Percentiles rank a stretch among this genome's conserved stretches.
Conservation (phyloP, 805 yeast genomes). For the Sugiyamaella chiloensis region DNA sequence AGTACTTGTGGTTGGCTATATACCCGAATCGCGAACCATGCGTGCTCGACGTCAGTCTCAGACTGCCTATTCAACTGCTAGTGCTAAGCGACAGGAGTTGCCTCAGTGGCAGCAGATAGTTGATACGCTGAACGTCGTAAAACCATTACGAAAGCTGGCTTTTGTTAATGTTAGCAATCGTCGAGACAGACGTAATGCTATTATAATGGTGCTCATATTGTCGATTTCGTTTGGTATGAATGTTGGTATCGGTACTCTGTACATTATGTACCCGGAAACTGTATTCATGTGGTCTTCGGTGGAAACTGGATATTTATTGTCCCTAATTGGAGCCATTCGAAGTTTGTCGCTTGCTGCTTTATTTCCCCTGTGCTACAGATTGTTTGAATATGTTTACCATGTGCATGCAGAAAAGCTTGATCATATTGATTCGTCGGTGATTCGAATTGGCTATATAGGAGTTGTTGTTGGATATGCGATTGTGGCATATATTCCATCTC, state of each 20-base stretch:
- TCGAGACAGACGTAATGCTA: constrained; percentile 20
- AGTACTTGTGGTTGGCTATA: constrained; percentile 4
- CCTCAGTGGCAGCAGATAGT: constrained; percentile 9
- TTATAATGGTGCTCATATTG: constrained; percentile 15
- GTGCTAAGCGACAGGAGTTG: not conserved
- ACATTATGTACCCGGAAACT: constrained; percentile 29
- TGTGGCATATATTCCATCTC: constrained; percentile 21
- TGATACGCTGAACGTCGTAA: constrained; percentile 23
- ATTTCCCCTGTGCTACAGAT: constrained; percentile 23
- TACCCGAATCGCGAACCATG: constrained; percentile 23
- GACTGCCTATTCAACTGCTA: constrained; percentile 10
- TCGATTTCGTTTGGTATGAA: constrained; percentile 16
- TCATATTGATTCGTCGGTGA: constrained; percentile 20
- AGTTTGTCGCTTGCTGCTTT: constrained; percentile 23
- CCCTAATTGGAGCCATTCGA: constrained; percentile 27
- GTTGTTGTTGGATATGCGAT: constrained; percentile 16
- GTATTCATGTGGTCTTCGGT: constrained; percentile 32
- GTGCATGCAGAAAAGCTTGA: constrained; percentile 19
- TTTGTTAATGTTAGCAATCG: constrained; percentile 19
- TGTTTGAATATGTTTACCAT: constrained; percentile 10
- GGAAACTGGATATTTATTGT: constrained; percentile 32
- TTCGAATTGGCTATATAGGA: constrained; percentile 21
- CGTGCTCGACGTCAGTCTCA: constrained; percentile 21
- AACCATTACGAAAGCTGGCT: constrained; percentile 26
- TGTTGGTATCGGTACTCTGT: constrained; percentile 19